Evolutionary conservation across 345 rosid species (phyloP).

Genomic region (Boechera stricta): DNA sequence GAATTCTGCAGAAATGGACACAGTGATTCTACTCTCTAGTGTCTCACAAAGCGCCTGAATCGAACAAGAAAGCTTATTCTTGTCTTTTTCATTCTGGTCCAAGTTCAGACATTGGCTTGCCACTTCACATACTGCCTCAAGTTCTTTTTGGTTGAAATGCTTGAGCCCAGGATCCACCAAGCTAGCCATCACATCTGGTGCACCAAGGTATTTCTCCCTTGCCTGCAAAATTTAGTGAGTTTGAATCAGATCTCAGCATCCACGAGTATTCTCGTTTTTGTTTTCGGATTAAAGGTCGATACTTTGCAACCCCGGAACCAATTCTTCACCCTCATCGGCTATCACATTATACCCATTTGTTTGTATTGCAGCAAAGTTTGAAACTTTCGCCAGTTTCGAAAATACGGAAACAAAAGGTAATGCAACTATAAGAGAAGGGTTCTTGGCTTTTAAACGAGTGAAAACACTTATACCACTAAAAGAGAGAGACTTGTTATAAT

Average conservation of each 20-base stretch:
- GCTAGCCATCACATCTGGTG: conserved; percentile 64
- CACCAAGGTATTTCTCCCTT: conserved; percentile 64
- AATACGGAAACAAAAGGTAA: not conserved
- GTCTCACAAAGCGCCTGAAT: conserved; percentile 59
- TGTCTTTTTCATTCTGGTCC: conserved; percentile 41
- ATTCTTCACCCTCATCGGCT: not conserved
- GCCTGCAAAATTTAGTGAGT: conserved; percentile 56
- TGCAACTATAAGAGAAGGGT: not conserved
- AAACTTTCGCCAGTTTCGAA: not conserved
- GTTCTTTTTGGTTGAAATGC: conserved; percentile 72
- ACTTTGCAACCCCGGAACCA: not conserved
- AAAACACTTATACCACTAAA: not conserved
- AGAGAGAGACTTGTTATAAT: not conserved
- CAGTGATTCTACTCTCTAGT: conserved; percentile 76
- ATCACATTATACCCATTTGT: conserved; percentile 16
- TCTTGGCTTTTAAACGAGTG: conserved; percentile 1
- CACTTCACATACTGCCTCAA: conserved; percentile 76
- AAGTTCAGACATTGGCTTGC: conserved; percentile 68
- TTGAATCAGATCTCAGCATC: conserved; percentile 4
- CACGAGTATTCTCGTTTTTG: conserved; percentile 2
- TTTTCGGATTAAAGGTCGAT: not conserved
- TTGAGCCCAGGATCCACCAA: conserved; percentile 90
- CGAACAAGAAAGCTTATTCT: conserved; percentile 40
- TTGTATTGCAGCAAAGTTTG: conserved; percentile 7
- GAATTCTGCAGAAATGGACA: conserved; percentile 66